A percentile compares a stretch with the other conserved stretches of the same genome.
Conservation (phyloP, 1,139 yeast species). For the Trichomonascaceae sp. region DNA sequence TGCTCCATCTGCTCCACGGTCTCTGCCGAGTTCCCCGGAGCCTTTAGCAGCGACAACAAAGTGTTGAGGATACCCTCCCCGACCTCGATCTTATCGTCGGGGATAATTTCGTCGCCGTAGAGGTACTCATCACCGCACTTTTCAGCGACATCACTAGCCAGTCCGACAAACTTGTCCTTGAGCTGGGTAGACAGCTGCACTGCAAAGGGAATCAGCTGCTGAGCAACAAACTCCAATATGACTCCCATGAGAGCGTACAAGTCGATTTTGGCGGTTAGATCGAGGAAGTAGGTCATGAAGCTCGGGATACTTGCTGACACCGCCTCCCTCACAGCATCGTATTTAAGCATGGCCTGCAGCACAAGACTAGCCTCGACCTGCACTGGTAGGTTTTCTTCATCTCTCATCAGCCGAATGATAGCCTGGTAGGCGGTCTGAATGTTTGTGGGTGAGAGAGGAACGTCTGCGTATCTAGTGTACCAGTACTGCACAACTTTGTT, state of each 20-base stretch:
- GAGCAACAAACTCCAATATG: conserved; percentile 90
- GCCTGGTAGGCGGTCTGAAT: conserved; percentile 51
- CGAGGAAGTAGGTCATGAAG: conserved; percentile 68
- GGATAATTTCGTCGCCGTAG: conserved; percentile 35
- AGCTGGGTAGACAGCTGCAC: conserved; percentile 71
- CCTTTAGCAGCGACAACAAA: conserved; percentile 71
- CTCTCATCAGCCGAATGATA: conserved; percentile 45
- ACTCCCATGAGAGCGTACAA: conserved; percentile 80
- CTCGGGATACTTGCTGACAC: conserved; percentile 59
- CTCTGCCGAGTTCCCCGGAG: conserved; percentile 71
- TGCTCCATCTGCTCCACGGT: conserved; percentile 58
- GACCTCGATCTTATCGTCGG: conserved; percentile 83
- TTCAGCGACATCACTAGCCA: conserved; percentile 56
- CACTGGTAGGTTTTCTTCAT: conserved; percentile 56
- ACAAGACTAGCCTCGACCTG: conserved; percentile 78
- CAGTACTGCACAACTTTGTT: conserved; percentile 59
- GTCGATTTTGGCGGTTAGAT: conserved; percentile 69
- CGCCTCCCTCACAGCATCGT: conserved; percentile 54
- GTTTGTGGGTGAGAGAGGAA: no score
- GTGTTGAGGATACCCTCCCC: conserved; percentile 82
- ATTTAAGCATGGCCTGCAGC: conserved; percentile 61
- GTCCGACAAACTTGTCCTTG: conserved; percentile 65
- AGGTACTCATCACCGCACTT: conserved; percentile 28
- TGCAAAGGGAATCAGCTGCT: conserved; percentile 88
- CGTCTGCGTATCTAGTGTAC: conserved; percentile 29